Evolutionary conservation across 2,329 filamentous ascomycete species (phyloP), one percentile per base, ranked within the genome.

Genomic region (Cucurbitaria berberidis): DNA sequence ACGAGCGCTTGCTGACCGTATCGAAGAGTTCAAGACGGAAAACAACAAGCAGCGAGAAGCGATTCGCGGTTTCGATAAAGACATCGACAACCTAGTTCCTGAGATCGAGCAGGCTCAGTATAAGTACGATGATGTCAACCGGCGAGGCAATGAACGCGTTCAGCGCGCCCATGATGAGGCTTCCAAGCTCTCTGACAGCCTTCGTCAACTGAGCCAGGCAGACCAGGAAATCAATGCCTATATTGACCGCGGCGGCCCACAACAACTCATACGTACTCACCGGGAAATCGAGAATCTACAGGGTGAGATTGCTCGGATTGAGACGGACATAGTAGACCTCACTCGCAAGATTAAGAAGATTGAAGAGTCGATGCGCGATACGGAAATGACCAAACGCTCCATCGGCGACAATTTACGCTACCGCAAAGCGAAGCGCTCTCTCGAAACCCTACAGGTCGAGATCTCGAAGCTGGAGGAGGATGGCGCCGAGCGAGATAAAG

Each of bases 341-440:
- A 88, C 87, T 2, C 80, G 83, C 21, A 84, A 89, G 49, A 86
- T 90, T 55, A 95, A 96, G 74, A 87, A 87, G 63, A 82, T 96
- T 45, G 89, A 89, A 60, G 84, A 89, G 43, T 88, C 91, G 46
- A 83, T 93, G 45, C 86, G 87, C 64, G 91, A 92, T 67, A 89
- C 90, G 51, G 89, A 93, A 59, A 86, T 88, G 53, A 93, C 88
- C 50, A 93, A 92, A 77, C 89, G 90, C 65, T 92, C 90, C 59
- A 96, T 99, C 63, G 82, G 82, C 19, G 92, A 98, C 72, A 99
- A 99, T 66, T 79, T 98, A 45, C 87, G 87, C 57, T 96, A 92
- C 72, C 89, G 95, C 52, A 88, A 89, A 69, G 88, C 90, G 55
- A 81, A 86, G 50, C 84, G 86, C 48, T 82, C 87, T 32, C 81